Evolutionary conservation across 1,284 basidiomycete genomes (phyloP), one percentile per base, ranked within the genome.

Genomic region (Testicularia cyperi): DNA sequence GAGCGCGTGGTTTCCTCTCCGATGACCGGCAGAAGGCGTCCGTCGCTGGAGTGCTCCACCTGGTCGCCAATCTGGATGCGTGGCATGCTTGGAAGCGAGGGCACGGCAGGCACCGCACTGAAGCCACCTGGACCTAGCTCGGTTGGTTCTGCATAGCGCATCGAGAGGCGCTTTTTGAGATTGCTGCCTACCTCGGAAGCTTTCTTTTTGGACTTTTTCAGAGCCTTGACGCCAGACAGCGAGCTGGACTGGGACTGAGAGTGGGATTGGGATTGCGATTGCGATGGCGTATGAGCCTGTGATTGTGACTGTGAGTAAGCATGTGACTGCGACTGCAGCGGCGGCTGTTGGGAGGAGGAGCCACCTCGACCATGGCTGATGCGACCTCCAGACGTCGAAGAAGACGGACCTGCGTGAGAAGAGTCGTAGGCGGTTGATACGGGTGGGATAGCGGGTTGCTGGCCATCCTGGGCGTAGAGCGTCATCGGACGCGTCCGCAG

Each of bases 401-500:
- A 32, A 22, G 45, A 27, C 23, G 42, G 31, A 20, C 44, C 36
- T 3, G 38, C 21, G 7, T 27, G 34, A 27, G 37, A 9, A 16
- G 21, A 15, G 10, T 23, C 20, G 16, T 42, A 19, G 16, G 28
- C 25, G 12, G 29, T 23, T 6, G 37, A 5, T 1, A 53, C 42
- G n/a, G 44, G 44, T 19, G 46, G 48, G 24, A 49, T 45, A 38
- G 36, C 30, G 22, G 46, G 45, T 13, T 44, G 44, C 21, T 44
- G 58, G 2, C 37, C 56, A 21, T 65, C 67, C 38, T 65, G 48
- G 9, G 44, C 56, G 27, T 75, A 75, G 7, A 75, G 68, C 56
- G 73, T 75, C 64, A 69, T 56, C 6, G 72, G 73, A 36, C 73
- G 69, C 48, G 69, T 62, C 5, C 73, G 67, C 13, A 74, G 54